Evolutionary conservation across 2,329 filamentous ascomycete genomes (phyloP).

Genomic region (Thermothelomyces thermophilus): DNA sequence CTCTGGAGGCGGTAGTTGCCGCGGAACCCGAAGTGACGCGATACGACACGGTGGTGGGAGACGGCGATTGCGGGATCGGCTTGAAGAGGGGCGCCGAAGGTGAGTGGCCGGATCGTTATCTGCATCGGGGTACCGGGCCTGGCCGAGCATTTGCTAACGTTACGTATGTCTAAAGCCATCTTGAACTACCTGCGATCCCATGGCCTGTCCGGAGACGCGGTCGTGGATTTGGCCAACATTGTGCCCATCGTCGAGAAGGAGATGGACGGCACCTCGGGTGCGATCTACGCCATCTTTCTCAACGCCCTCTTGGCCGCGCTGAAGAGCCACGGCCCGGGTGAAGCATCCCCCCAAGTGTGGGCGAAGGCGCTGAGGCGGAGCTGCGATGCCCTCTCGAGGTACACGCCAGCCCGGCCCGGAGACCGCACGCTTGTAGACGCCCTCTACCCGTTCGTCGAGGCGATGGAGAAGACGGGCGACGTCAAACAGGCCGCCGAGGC

Average conservation of each 20-base stretch:
- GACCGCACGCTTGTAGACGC: slow-evolving; percentile 90
- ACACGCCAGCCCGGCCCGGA: slow-evolving; percentile 83
- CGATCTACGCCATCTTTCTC: slow-evolving; percentile 73
- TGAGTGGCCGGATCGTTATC: slow-evolving; percentile 27
- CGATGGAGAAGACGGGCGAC: slow-evolving; percentile 57
- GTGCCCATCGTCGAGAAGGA: slow-evolving; percentile 48
- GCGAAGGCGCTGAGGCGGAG: slow-evolving; percentile 64
- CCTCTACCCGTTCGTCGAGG: slow-evolving; percentile 77
- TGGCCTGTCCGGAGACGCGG: slow-evolving; percentile 44
- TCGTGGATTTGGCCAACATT: slow-evolving; percentile 46
- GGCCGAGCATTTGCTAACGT: slow-evolving; percentile 17
- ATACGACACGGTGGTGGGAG: slow-evolving; percentile 78
- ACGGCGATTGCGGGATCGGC: slow-evolving; percentile 84
- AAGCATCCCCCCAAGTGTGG: slow-evolving; percentile 41
- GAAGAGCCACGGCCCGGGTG: slow-evolving; percentile 36
- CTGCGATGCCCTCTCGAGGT: slow-evolving; percentile 64
- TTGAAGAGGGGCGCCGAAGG: slow-evolving; percentile 80
- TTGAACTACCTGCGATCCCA: slow-evolving; percentile 42
- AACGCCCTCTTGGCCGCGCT: slow-evolving; percentile 70
- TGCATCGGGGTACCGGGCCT: neutral
- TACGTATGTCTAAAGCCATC: slow-evolving; percentile 39
- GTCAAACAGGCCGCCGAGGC: slow-evolving; percentile 68
- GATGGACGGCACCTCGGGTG: slow-evolving; percentile 59
- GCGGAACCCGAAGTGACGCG: slow-evolving; percentile 66
- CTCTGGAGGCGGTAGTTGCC: slow-evolving; percentile 54